Evolutionary conservation across 2,329 filamentous ascomycete species (phyloP).

Genomic region (Alternaria longipes): DNA sequence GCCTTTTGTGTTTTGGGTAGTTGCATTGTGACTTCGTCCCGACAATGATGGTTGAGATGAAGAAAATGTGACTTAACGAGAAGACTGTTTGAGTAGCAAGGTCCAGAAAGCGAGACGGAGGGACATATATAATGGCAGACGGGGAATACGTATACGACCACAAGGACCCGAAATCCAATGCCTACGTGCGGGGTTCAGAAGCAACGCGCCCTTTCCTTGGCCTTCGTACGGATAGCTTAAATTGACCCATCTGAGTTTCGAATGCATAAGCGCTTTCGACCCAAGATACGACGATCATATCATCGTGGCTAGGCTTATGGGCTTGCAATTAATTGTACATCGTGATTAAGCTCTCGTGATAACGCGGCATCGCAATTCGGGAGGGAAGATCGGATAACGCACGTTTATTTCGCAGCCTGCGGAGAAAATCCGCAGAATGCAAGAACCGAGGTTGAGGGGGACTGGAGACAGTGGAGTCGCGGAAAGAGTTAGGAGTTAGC

Average conservation of each 20-base stretch:
- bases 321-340: background rate
- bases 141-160: background rate
- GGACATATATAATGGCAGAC: background rate
- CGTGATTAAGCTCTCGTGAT: background rate
- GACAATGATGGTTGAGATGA: background rate
- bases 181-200: constrained; percentile 3
- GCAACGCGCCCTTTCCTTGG: background rate
- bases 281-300: background rate
- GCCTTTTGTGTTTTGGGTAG: constrained; percentile 49
- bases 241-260: background rate
- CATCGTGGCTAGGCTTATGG: background rate
- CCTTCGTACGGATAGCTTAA: background rate
- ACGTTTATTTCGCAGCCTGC: background rate
- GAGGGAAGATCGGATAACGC: constrained; percentile 5
- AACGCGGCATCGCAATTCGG: background rate
- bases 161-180: background rate
- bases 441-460: background rate
- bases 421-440: background rate
- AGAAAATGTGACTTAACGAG: background rate
- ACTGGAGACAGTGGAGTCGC: background rate
- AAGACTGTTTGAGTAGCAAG: background rate
- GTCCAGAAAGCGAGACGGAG: background rate
- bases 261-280: background rate
- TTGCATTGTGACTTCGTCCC: constrained; percentile 27
- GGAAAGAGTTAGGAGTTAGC: background rate